Conservation (phyloP, 1,284 basidiomycete species). For the Peniophora sp. region DNA sequence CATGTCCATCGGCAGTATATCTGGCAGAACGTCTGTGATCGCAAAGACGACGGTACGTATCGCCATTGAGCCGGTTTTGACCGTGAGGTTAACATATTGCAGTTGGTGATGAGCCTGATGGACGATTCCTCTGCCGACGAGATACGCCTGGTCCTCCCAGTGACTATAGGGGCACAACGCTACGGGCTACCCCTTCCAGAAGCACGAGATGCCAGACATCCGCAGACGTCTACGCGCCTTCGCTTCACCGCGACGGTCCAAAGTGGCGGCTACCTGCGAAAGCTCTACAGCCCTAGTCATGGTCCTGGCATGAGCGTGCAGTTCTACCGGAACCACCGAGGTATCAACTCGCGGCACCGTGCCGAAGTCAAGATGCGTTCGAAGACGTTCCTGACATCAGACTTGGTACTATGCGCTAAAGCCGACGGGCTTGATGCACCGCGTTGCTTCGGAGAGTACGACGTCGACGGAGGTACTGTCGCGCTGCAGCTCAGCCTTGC, state of each 20-base stretch:
- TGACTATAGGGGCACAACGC: constrained; percentile 34
- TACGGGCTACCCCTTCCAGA: constrained; percentile 37
- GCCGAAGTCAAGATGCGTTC: constrained; percentile 30
- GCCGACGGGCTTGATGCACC: constrained; percentile 39
- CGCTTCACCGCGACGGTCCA: constrained; percentile 36
- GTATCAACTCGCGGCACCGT: constrained; percentile 29
- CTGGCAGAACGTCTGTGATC: constrained; percentile 28
- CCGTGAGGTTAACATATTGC: constrained; percentile 12
- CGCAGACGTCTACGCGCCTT: constrained; percentile 26
- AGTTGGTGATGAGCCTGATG: constrained; percentile 33
- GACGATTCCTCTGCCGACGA: constrained; percentile 38
- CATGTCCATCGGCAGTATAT: constrained; percentile 47
- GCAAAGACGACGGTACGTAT: constrained; percentile 34
- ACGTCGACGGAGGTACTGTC: constrained; percentile 23
- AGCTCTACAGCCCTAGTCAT: constrained; percentile 35
- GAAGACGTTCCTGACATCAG: constrained; percentile 27
- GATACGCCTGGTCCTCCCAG: constrained; percentile 43
- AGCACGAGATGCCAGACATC: constrained; percentile 22
- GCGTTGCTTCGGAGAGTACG: constrained; percentile 45
- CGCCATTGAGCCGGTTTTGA: neutral
- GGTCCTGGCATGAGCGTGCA: constrained; percentile 17
- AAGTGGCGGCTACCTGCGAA: constrained; percentile 31
- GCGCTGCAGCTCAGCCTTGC: constrained; percentile 46
- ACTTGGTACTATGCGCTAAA: constrained; percentile 39
- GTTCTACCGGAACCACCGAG: constrained; percentile 24